These are phyloP conservation scores for Yamadazyma phyllophila DNA, from an alignment of 805 yeast species.

Conservation along the genomic window DNA sequence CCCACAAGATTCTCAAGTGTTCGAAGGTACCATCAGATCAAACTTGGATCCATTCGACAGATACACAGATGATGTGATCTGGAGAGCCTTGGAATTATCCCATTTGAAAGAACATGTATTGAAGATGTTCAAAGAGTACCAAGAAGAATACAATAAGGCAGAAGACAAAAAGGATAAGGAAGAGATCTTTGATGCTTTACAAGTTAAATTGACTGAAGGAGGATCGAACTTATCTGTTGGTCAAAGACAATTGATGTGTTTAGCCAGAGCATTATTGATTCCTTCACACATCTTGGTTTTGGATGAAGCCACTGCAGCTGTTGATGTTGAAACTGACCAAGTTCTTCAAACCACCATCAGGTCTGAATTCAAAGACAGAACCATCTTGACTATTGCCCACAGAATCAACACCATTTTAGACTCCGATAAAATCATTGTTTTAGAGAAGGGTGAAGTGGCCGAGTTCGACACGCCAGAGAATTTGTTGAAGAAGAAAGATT, in stretches of 20 bases:
- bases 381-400: conserved; percentile 83
- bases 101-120: conserved; percentile 41
- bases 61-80: conserved; percentile 36
- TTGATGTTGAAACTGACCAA: conserved; percentile 80
- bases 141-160: conserved; percentile 23
- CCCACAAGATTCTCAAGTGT: conserved; percentile 47
- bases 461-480: conserved; percentile 74
- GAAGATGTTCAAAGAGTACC: conserved; percentile 34
- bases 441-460: conserved; percentile 71
- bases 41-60: conserved; percentile 41
- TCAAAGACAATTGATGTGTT: conserved; percentile 63
- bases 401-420: conserved; percentile 81
- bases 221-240: conserved; percentile 51
- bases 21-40: conserved; percentile 40
- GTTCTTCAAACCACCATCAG: conserved; percentile 77
- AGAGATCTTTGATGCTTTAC: conserved; percentile 27
- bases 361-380: conserved; percentile 68
- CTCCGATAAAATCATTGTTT: conserved; percentile 71
- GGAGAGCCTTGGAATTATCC: conserved; percentile 43
- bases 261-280: conserved; percentile 73
- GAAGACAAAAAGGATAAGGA: conserved; percentile 16
- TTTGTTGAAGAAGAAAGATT: conserved; percentile 61
- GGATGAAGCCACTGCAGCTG: conserved; percentile 90
- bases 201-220: conserved; percentile 42
- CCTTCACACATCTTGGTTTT: conserved; percentile 59